These are phyloP conservation scores for Penicillium pancosmium DNA, from an alignment of 495 filamentous ascomycete species.

Conservation along the genomic window DNA sequence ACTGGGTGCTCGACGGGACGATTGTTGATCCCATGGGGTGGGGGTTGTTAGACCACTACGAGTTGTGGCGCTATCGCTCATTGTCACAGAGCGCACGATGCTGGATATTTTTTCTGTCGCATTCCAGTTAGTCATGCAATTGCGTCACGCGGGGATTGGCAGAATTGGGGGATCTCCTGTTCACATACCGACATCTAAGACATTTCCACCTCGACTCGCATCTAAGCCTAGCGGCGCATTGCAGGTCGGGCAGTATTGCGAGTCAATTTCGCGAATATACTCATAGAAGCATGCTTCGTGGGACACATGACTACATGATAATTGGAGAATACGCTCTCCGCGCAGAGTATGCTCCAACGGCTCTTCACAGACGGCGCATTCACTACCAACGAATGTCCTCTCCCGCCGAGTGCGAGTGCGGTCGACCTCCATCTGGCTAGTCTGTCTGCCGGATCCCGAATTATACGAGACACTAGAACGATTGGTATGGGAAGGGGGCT, in stretches of 20 bases:
- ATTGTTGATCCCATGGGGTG: conserved; percentile 61
- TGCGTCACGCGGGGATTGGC: neutral
- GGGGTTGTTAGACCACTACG: conserved; percentile 58
- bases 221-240: conserved; percentile 92
- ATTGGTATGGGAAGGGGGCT: conserved; percentile 29
- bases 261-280: conserved; percentile 93
- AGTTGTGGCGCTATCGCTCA: conserved; percentile 57
- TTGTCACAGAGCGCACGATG: conserved; percentile 84
- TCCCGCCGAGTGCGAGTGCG: conserved; percentile 81
- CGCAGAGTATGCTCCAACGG: conserved; percentile 94
- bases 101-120: conserved; percentile 87
- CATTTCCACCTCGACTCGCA: conserved; percentile 93
- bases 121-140: neutral
- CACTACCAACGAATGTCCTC: conserved; percentile 90
- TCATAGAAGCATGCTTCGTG: conserved; percentile 99
- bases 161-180: neutral
- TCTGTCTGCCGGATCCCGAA: conserved; percentile 55
- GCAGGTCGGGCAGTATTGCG: conserved; percentile 93
- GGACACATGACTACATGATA: conserved; percentile 93
- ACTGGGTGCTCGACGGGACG: conserved; percentile 49
- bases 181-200: conserved; percentile 84
- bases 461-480: conserved; percentile 48
- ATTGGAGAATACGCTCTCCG: conserved; percentile 92
- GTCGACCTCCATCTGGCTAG: conserved; percentile 77
- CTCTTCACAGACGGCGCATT: conserved; percentile 97